Evolutionary conservation across 164 flowering plant genomes (phyloP), one percentile per base, ranked within the genome.

Genomic region (Magnolia officinalis): DNA sequence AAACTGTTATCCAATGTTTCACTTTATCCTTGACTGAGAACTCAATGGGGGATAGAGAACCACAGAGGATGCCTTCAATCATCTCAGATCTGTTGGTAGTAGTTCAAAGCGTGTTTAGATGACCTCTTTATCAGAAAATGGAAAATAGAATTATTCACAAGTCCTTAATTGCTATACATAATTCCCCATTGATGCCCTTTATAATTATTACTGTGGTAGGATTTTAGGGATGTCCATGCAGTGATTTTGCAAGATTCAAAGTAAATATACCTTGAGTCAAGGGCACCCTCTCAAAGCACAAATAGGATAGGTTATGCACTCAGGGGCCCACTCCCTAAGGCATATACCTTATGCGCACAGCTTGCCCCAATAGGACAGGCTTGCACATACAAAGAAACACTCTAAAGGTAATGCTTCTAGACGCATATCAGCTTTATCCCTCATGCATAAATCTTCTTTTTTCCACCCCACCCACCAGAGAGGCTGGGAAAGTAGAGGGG

Each of bases 21-120:
- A 91, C 93, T 82, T 79, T 87, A 76, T 90, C 91, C 81, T 81
- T 90, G 70, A 86, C 79, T 50, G 92, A 76, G 72, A 86, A 87
- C 58, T 89, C 92, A 67, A 79, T 51, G 21, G 98, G 97, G 69
- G 90, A 89, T 81, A 94, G 74, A 59, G 93, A 85, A 8, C 82
- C 82, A 77, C 87, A 90, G 8, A 96, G 79, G 70, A 92, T 78
- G 68, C 81, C 82, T 82, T 96, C 99, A 79, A 92, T 88, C 63
- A 85, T 83, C 79, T 96, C 97, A 51, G 94, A 88, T 83, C 99
- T 96, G 99, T 82, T 87, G 50, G 64, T 68, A 75, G 58, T 20
- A 73, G 45, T 37, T 37, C 19, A 26, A 70, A 69, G 58, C 20
- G 63, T 70, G 50, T 49, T 50, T 14, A 79, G 52, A 31, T 37